Evolutionary conservation across 2,329 filamentous ascomycete genomes (phyloP).

Genomic region (Exophiala mesophila): DNA sequence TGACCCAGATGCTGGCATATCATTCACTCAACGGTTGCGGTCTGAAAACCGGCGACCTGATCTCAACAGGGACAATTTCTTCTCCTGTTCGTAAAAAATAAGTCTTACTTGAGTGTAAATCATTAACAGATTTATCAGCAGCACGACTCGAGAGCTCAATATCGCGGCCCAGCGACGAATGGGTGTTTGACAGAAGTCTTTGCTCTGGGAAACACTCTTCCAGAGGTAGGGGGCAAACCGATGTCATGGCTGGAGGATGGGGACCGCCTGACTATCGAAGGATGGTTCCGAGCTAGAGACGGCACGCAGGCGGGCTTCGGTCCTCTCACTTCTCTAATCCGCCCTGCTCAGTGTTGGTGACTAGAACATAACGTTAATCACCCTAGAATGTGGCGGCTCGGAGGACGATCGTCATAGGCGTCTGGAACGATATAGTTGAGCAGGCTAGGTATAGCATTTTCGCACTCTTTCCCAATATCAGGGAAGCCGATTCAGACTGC

Average conservation of each 20-base stretch:
- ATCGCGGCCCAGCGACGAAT: no score
- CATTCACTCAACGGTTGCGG: slow-evolving; percentile 6
- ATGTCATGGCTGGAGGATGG: slow-evolving; percentile 11
- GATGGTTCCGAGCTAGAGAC: slow-evolving; percentile 10
- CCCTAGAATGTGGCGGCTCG: no score
- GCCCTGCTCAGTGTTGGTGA: no score
- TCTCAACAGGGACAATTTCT: slow-evolving; percentile 6
- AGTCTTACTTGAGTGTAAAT: no score
- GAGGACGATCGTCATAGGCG: no score
- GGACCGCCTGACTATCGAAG: slow-evolving; percentile 9
- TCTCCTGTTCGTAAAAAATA: slow-evolving; percentile 6
- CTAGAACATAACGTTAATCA: no score
- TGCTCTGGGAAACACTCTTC: slow-evolving; percentile 1
- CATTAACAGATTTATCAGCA: no score
- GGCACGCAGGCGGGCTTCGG: slow-evolving; percentile 8
- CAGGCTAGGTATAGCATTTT: no score
- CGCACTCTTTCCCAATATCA: no score
- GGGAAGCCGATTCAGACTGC: no score
- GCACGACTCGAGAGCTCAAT: no score
- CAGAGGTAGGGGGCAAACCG: slow-evolving; percentile 1
- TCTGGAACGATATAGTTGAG: no score
- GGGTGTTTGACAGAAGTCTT: slow-evolving; percentile 6
- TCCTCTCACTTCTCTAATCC: slow-evolving; percentile 2
- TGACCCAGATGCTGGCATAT: slow-evolving; percentile 6
- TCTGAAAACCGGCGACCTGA: slow-evolving; percentile 7